A percentile compares a stretch with the other conserved stretches of the same genome.
Evolutionary conservation across 2,329 filamentous ascomycete genomes (phyloP).

Genomic region (Pseudogymnoascus sp.): DNA sequence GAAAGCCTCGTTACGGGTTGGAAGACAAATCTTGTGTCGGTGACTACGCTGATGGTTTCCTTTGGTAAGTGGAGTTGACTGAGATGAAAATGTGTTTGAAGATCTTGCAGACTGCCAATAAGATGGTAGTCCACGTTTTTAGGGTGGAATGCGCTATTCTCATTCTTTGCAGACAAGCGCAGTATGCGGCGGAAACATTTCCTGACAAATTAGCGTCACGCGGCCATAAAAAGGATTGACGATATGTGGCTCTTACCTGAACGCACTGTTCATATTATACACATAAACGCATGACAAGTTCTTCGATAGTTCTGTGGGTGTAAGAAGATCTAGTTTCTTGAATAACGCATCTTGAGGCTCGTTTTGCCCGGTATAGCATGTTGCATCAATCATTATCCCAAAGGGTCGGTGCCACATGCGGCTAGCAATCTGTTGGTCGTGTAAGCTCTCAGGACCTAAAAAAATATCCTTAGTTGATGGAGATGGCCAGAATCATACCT

Average conservation of each 20-base stretch:
- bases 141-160: conserved; percentile 54
- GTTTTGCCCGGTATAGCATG: conserved; percentile 61
- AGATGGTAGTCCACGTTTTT: conserved; percentile 61
- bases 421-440: conserved; percentile 51
- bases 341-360: conserved; percentile 61
- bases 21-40: conserved; percentile 59
- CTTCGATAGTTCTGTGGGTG: conserved; percentile 53
- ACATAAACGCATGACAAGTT: conserved; percentile 58
- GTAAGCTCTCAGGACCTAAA: conserved; percentile 10
- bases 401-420: conserved; percentile 65
- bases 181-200: conserved; percentile 61
- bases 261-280: conserved; percentile 69
- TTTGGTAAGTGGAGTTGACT: conserved; percentile 61
- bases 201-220: conserved; percentile 25
- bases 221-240: background rate
- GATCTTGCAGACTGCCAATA: conserved; percentile 57
- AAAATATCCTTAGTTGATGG: background rate
- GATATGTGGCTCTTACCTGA: conserved; percentile 45
- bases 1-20: conserved; percentile 60
- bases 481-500: conserved; percentile 37
- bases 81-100: conserved; percentile 61
- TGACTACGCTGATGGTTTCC: conserved; percentile 63
- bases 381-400: conserved; percentile 61
- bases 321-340: conserved; percentile 55
- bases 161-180: conserved; percentile 54